A percentile compares a stretch with the other conserved stretches of the same genome.
These are phyloP conservation scores for Phytophthora sansomeana DNA, from an alignment of 352 stramenopile genomes.

Conservation along the genomic window DNA sequence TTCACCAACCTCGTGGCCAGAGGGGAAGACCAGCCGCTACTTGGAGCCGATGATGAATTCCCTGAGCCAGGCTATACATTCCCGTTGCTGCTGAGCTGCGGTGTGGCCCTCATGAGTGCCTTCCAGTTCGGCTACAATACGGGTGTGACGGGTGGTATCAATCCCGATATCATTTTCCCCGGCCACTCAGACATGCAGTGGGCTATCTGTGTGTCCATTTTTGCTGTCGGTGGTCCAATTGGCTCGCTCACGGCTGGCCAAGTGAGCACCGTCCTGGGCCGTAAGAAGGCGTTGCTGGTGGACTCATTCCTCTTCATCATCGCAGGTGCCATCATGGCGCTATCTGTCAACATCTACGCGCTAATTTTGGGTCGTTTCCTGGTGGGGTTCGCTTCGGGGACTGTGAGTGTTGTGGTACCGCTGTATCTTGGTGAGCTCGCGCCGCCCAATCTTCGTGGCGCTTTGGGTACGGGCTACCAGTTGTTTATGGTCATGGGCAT, in stretches of 20 bases:
- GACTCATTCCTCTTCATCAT: conserved; percentile 76
- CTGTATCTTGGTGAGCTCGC: conserved; percentile 77
- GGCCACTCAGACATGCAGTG: conserved; percentile 71
- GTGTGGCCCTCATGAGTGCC: conserved; percentile 71
- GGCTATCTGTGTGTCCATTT: conserved; percentile 77
- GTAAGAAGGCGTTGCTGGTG: conserved; percentile 68
- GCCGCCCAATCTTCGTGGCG: conserved; percentile 74
- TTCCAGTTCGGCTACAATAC: conserved; percentile 85
- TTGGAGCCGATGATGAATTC: conserved; percentile 64
- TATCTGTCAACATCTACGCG: conserved; percentile 75
- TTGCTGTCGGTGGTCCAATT: conserved; percentile 67
- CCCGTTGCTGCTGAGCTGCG: conserved; percentile 70
- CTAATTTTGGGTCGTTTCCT: conserved; percentile 77
- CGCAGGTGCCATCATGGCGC: conserved; percentile 62
- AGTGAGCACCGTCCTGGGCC: conserved; percentile 59
- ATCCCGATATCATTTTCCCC: conserved; percentile 67
- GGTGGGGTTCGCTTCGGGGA: conserved; percentile 72
- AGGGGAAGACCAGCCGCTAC: conserved; percentile 78
- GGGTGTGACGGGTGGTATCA: conserved; percentile 71
- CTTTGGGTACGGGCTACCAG: conserved; percentile 78
- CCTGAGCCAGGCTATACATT: conserved; percentile 73
- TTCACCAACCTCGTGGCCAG: conserved; percentile 62
- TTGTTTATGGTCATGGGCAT: conserved; percentile 79
- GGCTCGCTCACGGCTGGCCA: conserved; percentile 70
- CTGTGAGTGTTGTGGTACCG: conserved; percentile 76